Evolutionary conservation across 2,329 filamentous ascomycete species (phyloP).

Genomic region (Monosporascus sp.): DNA sequence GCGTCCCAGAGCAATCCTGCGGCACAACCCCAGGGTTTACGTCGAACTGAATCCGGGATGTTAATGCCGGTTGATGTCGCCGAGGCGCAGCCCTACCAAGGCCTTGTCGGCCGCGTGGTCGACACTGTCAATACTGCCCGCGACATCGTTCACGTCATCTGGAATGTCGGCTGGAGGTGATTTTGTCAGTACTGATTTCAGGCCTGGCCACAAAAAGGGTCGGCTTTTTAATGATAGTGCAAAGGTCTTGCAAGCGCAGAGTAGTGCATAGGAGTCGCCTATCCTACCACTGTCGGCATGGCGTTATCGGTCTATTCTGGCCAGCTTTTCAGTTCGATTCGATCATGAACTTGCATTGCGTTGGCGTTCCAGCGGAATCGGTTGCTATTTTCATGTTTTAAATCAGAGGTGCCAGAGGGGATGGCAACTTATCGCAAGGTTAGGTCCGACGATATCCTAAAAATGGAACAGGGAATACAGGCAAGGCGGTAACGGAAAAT

Average conservation of each 20-base stretch:
- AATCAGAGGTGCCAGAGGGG: background rate
- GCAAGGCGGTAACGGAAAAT: background rate
- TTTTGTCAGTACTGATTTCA: constrained; percentile 26
- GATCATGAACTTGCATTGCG: background rate
- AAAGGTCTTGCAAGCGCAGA: background rate
- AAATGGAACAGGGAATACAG: background rate
- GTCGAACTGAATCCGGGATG: constrained; percentile 80
- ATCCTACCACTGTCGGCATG: background rate
- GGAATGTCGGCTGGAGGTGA: constrained; percentile 63
- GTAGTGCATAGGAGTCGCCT: background rate
- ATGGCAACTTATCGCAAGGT: background rate
- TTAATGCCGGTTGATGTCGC: constrained; percentile 82
- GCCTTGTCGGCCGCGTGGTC: constrained; percentile 72
- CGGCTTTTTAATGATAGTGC: background rate
- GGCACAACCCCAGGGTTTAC: constrained; percentile 57
- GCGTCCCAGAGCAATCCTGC: constrained; percentile 43
- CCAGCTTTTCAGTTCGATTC: background rate
- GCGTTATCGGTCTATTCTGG: background rate
- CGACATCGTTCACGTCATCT: constrained; percentile 66
- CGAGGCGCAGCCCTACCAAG: constrained; percentile 53
- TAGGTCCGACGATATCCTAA: background rate
- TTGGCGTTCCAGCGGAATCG: background rate
- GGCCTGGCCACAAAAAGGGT: background rate
- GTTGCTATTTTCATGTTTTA: background rate
- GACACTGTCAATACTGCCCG: constrained; percentile 72